phyloP scores from a whole-genome alignment of 352 stramenopile species.

The Phytophthora cryptogea region DNA sequence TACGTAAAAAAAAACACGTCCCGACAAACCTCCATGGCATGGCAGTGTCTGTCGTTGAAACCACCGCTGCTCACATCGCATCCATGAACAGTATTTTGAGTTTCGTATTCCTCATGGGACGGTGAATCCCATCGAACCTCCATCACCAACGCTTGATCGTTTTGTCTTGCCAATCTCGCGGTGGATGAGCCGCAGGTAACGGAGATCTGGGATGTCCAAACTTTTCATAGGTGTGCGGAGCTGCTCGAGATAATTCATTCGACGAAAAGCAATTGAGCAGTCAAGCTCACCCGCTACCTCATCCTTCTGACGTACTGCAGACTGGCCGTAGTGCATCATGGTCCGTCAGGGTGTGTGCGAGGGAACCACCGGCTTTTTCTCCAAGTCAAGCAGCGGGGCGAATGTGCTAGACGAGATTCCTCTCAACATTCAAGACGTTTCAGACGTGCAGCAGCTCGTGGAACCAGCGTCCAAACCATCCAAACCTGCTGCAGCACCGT shows the following conservation, averaged over 20 bases:
- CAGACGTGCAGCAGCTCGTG: conserved; percentile 16
- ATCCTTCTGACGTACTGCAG: background rate
- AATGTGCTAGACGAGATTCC: conserved; percentile 14
- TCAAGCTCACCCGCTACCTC: background rate
- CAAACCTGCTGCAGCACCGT: conserved; percentile 14
- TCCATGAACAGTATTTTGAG: conserved; percentile 16
- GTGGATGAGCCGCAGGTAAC: conserved; percentile 3
- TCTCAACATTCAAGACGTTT: conserved; percentile 16
- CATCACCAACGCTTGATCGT: background rate
- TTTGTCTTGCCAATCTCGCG: background rate
- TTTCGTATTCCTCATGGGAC: conserved; percentile 8
- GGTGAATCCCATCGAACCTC: background rate
- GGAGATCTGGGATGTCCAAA: conserved; percentile 7
- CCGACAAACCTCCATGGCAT: too few species aligned
- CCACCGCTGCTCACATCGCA: background rate
- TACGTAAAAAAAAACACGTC: too few species aligned
- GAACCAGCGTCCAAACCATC: conserved; percentile 9
- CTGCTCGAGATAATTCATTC: conserved; percentile 8
- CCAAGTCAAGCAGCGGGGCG: conserved; percentile 1
- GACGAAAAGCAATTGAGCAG: background rate
- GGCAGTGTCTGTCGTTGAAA: too few species aligned
- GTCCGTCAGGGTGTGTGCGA: conserved; percentile 10
- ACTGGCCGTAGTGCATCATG: conserved; percentile 6
- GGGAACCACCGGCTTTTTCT: conserved; percentile 6
- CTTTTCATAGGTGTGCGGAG: background rate